Evolutionary conservation across 1,284 basidiomycete genomes (phyloP).

Genomic region (Tetrapyrgos nigripes): DNA sequence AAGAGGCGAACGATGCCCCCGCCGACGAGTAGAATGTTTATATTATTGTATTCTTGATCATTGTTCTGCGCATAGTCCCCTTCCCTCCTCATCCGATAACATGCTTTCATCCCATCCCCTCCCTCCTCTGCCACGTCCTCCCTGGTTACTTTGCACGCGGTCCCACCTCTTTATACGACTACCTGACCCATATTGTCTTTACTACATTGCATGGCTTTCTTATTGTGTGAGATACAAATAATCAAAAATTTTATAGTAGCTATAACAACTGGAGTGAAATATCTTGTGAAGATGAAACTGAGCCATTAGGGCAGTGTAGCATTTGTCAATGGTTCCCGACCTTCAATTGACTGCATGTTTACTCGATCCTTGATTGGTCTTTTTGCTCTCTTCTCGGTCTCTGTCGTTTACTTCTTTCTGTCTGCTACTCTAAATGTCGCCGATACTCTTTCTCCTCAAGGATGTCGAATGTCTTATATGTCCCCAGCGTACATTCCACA

Average conservation of each 20-base stretch:
- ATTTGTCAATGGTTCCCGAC: neutral
- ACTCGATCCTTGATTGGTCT: conserved; percentile 8
- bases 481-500: conserved; percentile 87
- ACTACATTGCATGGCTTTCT: neutral
- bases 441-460: conserved; percentile 71
- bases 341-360: conserved; percentile 11
- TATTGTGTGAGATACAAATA: neutral
- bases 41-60: conserved; percentile 32
- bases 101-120: conserved; percentile 15
- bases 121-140: neutral
- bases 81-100: conserved; percentile 16
- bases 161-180: neutral
- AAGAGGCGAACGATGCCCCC: conserved; percentile 60
- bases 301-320: neutral
- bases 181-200: neutral
- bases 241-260: neutral
- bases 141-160: neutral
- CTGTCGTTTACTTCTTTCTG: conserved; percentile 41
- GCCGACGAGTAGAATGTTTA: conserved; percentile 60
- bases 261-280: neutral
- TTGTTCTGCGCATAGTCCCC: conserved; percentile 19
- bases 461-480: conserved; percentile 99
- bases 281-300: too few species aligned
- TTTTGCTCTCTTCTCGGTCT: conserved; percentile 35
- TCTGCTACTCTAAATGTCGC: conserved; percentile 46